These are phyloP conservation scores for Cercospora sojina DNA, from an alignment of 2,329 filamentous ascomycete species.

Conservation along the genomic window DNA sequence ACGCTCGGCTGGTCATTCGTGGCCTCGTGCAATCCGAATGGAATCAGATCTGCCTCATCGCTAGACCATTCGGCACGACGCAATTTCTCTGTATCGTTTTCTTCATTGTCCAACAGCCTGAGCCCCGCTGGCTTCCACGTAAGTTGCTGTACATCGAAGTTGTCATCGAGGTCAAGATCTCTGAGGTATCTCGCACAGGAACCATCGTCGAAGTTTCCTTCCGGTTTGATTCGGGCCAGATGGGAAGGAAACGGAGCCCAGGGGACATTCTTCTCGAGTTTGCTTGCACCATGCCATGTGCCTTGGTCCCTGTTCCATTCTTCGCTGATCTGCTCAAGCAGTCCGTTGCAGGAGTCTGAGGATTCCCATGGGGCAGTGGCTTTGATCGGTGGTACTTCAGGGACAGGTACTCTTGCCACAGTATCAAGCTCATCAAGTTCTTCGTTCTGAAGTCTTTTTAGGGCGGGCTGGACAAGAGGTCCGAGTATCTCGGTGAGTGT, in stretches of 20 bases:
- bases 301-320: conserved; percentile 35
- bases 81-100: conserved; percentile 40
- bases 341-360: conserved; percentile 30
- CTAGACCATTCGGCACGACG: conserved; percentile 11
- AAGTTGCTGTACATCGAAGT: conserved; percentile 44
- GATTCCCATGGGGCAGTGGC: conserved; percentile 51
- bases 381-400: conserved; percentile 46
- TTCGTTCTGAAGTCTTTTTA: conserved; percentile 44
- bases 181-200: conserved; percentile 40
- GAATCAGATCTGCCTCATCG: conserved; percentile 11
- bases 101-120: conserved; percentile 44
- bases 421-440: conserved; percentile 50
- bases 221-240: conserved; percentile 40
- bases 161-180: conserved; percentile 36
- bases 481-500: conserved; percentile 38
- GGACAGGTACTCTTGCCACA: conserved; percentile 51
- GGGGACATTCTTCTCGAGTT: conserved; percentile 43
- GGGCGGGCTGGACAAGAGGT: conserved; percentile 40
- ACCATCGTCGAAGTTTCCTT: conserved; percentile 46
- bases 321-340: conserved; percentile 27
- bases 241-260: conserved; percentile 52
- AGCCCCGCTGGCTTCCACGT: conserved; percentile 52
- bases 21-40: background rate
- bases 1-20: background rate
- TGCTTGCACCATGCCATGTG: conserved; percentile 45